Evolutionary conservation across 176 grass and related monocot genomes (phyloP), one percentile per base, ranked within the genome.

Genomic region (Eleusine indica): DNA sequence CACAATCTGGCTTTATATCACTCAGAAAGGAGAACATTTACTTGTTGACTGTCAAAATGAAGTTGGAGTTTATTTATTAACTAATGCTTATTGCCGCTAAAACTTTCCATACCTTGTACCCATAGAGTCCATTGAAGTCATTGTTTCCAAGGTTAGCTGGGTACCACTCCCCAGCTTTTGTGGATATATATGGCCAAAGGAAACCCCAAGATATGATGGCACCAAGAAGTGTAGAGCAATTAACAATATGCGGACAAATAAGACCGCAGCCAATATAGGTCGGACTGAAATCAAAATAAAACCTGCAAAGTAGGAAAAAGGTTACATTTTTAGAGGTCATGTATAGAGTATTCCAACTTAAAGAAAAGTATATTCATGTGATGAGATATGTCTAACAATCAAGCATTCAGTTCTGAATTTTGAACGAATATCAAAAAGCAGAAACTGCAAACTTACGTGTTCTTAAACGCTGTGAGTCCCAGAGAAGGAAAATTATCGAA

Each of bases 211-310:
- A 97, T 86, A 97, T 82, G 56, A 97, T 90, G 37, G 91, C 94
- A 77, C 94, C 94, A 71, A 97, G 76, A 69, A 97, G 91, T 65
- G 92, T 88, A 19, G 94, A 97, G 75, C 94, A 93, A 40, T 97
- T 97, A 75, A 93, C 94, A 86, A 93, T 91, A 63, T 97, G 94
- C 74, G 91, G 91, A 18, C 87, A 93, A 57, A 97, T 93, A 83
- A 97, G 89, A 79, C 94, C 94, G 47, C 94, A 97, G 25, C 94
- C 91, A 70, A 97, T 78, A 84, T 97, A 97, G 9, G 94, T 97
- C 15, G 94, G 94, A 70, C 94, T 97, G 71, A 97, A 97, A 71
- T 97, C 94, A 87, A 97, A 97, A 73, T 97, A 97, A 83, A 97
- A 97, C 78, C 94, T 97, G 86, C 68, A 91, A 67, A 75, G 60